A percentile compares a stretch with the other conserved stretches of the same genome.
Evolutionary conservation across 495 filamentous ascomycete species (phyloP).

Genomic region (Parathielavia hyrcaniae): DNA sequence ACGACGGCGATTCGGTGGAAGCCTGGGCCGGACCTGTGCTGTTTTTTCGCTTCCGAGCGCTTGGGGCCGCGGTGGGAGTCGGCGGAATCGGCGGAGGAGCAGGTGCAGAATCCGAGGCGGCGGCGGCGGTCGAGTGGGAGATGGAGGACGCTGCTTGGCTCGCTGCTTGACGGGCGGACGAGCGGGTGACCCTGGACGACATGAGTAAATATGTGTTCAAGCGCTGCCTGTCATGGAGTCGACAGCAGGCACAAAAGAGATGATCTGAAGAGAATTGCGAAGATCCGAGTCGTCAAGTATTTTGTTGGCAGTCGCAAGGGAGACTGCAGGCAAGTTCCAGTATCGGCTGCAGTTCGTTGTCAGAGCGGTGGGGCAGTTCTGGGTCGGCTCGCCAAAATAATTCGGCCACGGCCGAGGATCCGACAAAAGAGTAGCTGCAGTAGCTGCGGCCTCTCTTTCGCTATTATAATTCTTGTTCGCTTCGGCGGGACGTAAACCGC

Average conservation of each 20-base stretch:
- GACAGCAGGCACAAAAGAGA: constrained; percentile 14
- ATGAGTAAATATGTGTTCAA: constrained; percentile 53
- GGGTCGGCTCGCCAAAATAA: constrained; percentile 4
- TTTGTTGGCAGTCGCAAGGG: constrained; percentile 16
- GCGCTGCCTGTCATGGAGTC: constrained; percentile 19
- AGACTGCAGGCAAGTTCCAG: not conserved
- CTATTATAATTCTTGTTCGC: not conserved
- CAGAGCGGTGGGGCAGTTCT: constrained; percentile 8
- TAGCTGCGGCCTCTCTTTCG: not conserved
- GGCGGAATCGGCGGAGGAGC: constrained; percentile 40
- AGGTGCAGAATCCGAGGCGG: constrained; percentile 37
- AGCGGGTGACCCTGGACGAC: constrained; percentile 78
- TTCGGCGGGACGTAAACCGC: not conserved
- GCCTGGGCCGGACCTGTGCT: constrained; percentile 26
- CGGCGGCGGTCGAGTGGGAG: constrained; percentile 36
- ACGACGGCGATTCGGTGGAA: constrained; percentile 28
- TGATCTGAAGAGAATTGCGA: not conserved
- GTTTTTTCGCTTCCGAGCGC: constrained; percentile 40
- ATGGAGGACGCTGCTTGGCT: constrained; percentile 48
- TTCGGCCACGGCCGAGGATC: not conserved
- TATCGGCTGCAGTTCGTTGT: not conserved
- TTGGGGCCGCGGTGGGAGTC: constrained; percentile 27
- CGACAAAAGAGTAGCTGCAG: not conserved
- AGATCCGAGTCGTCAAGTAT: not conserved
- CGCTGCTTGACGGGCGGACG: constrained; percentile 69